Conservation (phyloP, 2,329 filamentous ascomycete genomes). For the Colletotrichum cordylinicola region DNA sequence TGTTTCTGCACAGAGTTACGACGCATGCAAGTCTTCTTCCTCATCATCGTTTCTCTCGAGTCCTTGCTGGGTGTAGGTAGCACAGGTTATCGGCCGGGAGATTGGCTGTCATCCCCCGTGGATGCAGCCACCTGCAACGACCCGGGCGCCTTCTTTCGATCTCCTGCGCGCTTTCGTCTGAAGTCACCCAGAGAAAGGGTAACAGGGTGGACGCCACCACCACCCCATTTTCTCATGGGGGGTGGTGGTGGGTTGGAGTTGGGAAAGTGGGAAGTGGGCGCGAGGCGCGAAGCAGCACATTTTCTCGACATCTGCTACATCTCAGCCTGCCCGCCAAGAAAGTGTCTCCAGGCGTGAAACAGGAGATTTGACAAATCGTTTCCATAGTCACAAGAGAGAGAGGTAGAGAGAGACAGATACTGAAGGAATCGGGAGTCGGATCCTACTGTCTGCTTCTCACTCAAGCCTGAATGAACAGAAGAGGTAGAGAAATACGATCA, state of each 20-base stretch:
- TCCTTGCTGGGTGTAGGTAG: not conserved
- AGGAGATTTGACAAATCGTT: constrained; percentile 10
- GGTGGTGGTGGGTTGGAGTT: not conserved
- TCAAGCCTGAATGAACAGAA: not conserved
- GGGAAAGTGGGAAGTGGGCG: not conserved
- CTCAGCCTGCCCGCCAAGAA: constrained; percentile 17
- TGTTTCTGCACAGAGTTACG: not conserved
- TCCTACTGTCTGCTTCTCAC: not conserved
- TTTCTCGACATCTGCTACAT: not conserved
- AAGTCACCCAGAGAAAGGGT: not conserved
- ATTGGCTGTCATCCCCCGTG: constrained; percentile 1
- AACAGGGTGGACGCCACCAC: not conserved
- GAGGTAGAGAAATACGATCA: not conserved
- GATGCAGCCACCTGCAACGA: constrained; percentile 16
- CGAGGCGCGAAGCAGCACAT: not conserved
- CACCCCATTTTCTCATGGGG: not conserved
- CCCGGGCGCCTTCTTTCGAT: constrained; percentile 7
- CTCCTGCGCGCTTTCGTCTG: constrained; percentile 13
- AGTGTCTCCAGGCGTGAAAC: constrained; percentile 19
- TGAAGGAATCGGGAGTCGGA: not conserved
- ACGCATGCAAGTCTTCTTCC: not conserved
- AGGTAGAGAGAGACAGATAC: not conserved
- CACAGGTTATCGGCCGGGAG: constrained; percentile 4
- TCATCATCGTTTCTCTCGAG: not conserved
- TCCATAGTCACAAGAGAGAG: not conserved